Conservation (phyloP, 495 filamentous ascomycete genomes). For the Parathielavia hyrcaniae region DNA sequence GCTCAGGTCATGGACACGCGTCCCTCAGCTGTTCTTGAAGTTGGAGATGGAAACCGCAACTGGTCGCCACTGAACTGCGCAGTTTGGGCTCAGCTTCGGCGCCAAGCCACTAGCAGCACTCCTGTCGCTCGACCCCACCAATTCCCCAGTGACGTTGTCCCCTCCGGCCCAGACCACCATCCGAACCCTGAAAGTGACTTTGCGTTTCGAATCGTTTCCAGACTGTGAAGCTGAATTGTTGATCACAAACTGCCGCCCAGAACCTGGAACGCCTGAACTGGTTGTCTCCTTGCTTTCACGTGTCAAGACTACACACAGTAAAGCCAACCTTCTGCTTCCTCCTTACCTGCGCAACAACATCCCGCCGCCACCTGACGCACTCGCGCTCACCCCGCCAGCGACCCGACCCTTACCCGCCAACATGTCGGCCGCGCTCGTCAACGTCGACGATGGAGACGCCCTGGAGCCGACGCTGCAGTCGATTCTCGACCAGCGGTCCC, state of each 20-base stretch:
- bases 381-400: neutral
- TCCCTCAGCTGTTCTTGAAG: constrained; percentile 6
- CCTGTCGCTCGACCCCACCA: constrained; percentile 20
- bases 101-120: constrained; percentile 14
- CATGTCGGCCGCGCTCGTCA: constrained; percentile 60
- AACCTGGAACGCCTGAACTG: neutral
- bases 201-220: constrained; percentile 31
- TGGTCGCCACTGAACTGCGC: neutral
- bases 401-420: constrained; percentile 23
- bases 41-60: neutral
- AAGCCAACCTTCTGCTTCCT: too few relatives aligned
- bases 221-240: neutral
- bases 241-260: neutral
- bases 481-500: constrained; percentile 84
- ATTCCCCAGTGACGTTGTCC: constrained; percentile 25
- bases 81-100: neutral
- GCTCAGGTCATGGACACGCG: constrained; percentile 4
- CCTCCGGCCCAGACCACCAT: neutral
- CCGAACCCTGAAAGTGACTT: constrained; percentile 18
- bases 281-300: neutral
- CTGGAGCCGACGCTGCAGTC: constrained; percentile 91
- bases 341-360: neutral
- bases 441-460: constrained; percentile 62
- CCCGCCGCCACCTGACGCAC: too few relatives aligned
- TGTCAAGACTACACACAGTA: neutral